phyloP scores from a whole-genome alignment of 2,329 filamentous ascomycete species.

The Fusarium pilosicola region DNA sequence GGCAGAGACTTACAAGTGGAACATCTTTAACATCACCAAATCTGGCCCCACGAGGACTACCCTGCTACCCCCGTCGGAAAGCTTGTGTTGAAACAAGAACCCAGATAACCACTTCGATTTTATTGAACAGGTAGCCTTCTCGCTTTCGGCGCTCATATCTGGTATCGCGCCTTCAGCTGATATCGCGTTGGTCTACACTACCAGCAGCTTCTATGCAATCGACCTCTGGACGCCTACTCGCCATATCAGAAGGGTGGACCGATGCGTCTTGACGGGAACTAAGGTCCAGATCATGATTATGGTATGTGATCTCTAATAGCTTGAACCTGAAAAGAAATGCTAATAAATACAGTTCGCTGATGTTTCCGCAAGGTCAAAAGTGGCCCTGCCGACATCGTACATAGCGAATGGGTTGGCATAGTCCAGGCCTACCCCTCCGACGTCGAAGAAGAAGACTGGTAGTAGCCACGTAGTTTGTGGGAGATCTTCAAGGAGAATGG shows the following conservation, averaged over 20 bases:
- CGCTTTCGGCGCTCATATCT: too few species aligned
- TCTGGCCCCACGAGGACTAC: conserved; percentile 1
- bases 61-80: not conserved
- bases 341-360: not conserved
- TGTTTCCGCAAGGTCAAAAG: conserved; percentile 1
- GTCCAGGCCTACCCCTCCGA: not conserved
- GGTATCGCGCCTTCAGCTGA: too few species aligned
- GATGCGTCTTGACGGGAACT: not conserved
- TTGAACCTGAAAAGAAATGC: accelerated
- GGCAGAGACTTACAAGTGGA: not conserved
- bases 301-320: not conserved
- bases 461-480: not conserved
- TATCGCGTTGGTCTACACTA: conserved; percentile 61
- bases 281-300: not conserved
- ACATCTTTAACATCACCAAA: conserved; percentile 10
- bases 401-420: conserved; percentile 1
- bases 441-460: not conserved
- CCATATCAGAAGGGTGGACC: not conserved
- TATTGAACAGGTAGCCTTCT: too few species aligned
- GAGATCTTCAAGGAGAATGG: not conserved
- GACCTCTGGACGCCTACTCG: not conserved
- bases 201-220: conserved; percentile 56
- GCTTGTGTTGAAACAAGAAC: not conserved
- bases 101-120: conserved; percentile 47
- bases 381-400: not conserved